phyloP scores from a whole-genome alignment of 163 green algal genomes.

The Scenedesmus sp. region DNA sequence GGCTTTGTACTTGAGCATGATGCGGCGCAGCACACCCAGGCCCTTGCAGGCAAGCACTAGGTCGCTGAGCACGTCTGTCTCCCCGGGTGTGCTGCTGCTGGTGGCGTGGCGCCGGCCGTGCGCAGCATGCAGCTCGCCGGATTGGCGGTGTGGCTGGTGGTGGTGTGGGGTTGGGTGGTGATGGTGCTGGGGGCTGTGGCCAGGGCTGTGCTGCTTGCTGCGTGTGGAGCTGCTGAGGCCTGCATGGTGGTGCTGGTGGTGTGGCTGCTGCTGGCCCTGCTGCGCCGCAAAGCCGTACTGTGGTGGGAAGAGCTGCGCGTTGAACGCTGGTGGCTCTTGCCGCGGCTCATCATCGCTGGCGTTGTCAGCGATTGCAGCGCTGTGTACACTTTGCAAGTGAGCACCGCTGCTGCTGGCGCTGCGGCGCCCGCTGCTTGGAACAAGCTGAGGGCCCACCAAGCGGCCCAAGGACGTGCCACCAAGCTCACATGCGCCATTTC shows the following conservation, averaged over 20 bases:
- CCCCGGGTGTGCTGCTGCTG: background rate
- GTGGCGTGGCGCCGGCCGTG: constrained; percentile 1
- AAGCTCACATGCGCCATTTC: background rate
- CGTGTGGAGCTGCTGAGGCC: background rate
- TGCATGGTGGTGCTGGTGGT: constrained; percentile 10
- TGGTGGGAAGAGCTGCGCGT: background rate
- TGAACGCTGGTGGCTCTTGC: background rate
- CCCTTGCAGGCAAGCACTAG: constrained; percentile 13
- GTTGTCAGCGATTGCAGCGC: background rate
- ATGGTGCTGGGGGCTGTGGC: background rate
- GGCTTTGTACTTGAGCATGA: constrained; percentile 49
- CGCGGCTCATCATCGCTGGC: constrained; percentile 28
- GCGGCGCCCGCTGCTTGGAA: background rate
- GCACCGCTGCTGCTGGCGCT: constrained; percentile 3
- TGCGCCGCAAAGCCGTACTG: background rate
- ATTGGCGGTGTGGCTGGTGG: background rate
- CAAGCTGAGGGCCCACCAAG: background rate
- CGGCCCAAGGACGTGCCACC: background rate
- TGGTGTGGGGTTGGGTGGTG: constrained; percentile 4
- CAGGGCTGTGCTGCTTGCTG: background rate
- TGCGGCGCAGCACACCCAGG: constrained; percentile 35
- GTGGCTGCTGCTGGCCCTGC: constrained; percentile 16
- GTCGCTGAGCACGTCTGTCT: background rate
- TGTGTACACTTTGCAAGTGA: background rate
- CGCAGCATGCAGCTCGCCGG: constrained; percentile 9